Evolutionary conservation across 139 green algal genomes (phyloP).

Genomic region (Tetraselmis chui): DNA sequence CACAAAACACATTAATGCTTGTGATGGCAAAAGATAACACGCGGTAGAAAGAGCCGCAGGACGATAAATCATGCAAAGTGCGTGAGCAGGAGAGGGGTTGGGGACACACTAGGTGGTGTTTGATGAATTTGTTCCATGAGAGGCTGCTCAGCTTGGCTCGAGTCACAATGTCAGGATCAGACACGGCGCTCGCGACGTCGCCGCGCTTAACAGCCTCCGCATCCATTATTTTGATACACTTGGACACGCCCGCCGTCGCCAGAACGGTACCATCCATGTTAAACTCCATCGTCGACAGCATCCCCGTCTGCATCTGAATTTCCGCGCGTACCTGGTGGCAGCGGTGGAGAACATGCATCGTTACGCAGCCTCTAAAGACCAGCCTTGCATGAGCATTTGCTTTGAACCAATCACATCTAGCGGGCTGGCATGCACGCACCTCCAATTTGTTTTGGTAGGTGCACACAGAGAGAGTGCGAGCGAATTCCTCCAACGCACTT

Average conservation of each 20-base stretch:
- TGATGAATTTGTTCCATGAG: neutral
- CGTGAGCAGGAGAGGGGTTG: too few species aligned
- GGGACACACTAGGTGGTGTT: neutral
- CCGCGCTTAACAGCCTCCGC: neutral
- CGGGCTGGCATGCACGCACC: neutral
- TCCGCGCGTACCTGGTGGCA: neutral
- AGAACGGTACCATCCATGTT: neutral
- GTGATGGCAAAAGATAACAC: too few species aligned
- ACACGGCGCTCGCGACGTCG: neutral
- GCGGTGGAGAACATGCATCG: neutral
- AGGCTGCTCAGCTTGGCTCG: constrained; percentile 6
- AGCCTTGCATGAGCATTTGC: too few species aligned
- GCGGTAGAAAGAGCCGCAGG: too few species aligned
- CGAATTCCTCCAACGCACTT: neutral
- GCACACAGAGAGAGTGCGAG: neutral
- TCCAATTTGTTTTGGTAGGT: neutral
- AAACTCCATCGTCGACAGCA: constrained; percentile 1
- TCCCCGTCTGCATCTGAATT: neutral
- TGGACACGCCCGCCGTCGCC: constrained; percentile 5
- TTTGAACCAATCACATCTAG: neutral
- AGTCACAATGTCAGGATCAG: neutral
- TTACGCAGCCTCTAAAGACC: neutral
- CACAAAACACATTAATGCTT: too few species aligned
- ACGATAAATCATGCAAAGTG: too few species aligned
- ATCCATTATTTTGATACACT: neutral